A percentile compares a stretch with the other conserved stretches of the same genome.
Evolutionary conservation across 2,329 filamentous ascomycete genomes (phyloP).

Genomic region (Grosmannia serpens): DNA sequence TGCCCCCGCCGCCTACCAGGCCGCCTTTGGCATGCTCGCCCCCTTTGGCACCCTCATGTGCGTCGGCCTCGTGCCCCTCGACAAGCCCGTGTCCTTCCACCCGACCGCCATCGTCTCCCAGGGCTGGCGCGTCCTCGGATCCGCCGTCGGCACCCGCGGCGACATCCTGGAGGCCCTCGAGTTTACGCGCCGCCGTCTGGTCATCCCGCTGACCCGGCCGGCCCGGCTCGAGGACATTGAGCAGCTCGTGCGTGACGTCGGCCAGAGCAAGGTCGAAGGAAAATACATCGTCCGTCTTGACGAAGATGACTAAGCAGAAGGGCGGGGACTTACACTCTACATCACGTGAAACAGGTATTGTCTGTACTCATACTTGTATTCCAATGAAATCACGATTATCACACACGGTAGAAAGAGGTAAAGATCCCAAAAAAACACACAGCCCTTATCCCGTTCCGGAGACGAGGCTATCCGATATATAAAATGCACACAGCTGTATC

Average conservation of each 20-base stretch:
- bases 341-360: not conserved
- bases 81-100: conserved; percentile 18
- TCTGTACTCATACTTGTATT: no score
- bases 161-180: conserved; percentile 29
- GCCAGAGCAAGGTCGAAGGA: conserved; percentile 8
- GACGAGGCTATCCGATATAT: not conserved
- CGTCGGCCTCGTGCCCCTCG: conserved; percentile 23
- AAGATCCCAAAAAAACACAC: not conserved
- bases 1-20: conserved; percentile 21
- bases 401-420: not conserved
- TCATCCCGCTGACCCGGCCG: conserved; percentile 19
- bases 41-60: conserved; percentile 28
- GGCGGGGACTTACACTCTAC: not conserved
- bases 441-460: not conserved
- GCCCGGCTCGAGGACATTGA: conserved; percentile 16
- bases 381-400: no score
- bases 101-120: conserved; percentile 23
- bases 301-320: not conserved
- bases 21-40: conserved; percentile 21
- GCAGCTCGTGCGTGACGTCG: conserved; percentile 11
- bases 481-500: not conserved
- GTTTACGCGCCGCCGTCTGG: conserved; percentile 22
- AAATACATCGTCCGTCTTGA: conserved; percentile 14
- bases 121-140: conserved; percentile 23
- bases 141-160: conserved; percentile 23